phyloP scores from a whole-genome alignment of 768 basidiomycete species.

The Pseudohyphozyma bogoriensis region DNA sequence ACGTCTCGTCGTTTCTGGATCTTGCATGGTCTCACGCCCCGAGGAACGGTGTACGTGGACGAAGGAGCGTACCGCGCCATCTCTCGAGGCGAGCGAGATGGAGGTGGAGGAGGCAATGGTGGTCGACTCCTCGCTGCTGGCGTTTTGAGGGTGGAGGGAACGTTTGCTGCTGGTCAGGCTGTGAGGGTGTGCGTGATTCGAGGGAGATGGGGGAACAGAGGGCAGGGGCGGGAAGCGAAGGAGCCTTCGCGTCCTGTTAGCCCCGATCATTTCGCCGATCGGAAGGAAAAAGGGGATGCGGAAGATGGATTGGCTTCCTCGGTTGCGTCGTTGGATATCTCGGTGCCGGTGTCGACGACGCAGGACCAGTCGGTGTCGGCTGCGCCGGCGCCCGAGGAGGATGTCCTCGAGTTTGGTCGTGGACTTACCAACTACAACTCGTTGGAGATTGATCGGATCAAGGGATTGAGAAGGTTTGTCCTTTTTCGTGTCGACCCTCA shows the following conservation, averaged over 20 bases:
- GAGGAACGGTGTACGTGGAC: conserved; percentile 82
- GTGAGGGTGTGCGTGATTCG: conserved; percentile 62
- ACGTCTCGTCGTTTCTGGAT: conserved; percentile 93
- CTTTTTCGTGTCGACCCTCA: background rate
- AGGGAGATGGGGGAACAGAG: conserved; percentile 36
- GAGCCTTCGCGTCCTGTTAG: conserved; percentile 4
- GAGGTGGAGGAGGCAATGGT: conserved; percentile 48
- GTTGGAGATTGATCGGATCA: conserved; percentile 74
- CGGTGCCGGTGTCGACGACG: background rate
- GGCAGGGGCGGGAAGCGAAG: conserved; percentile 9
- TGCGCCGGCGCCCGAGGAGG: conserved; percentile 41
- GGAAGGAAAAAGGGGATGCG: background rate
- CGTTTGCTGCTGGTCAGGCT: conserved; percentile 89
- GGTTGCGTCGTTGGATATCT: background rate
- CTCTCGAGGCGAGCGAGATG: conserved; percentile 52
- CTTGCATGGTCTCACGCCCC: conserved; percentile 80
- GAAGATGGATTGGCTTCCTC: too few relatives aligned
- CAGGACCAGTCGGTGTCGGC: background rate
- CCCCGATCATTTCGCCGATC: conserved; percentile 40
- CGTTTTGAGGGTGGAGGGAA: conserved; percentile 72
- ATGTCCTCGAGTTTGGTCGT: conserved; percentile 80
- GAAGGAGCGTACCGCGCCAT: conserved; percentile 78
- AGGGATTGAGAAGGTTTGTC: conserved; percentile 75
- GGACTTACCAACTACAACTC: conserved; percentile 95
- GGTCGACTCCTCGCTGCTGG: conserved; percentile 87